Conservation (phyloP, 192 early-diverging fungal species). For the Backusella luteola region DNA sequence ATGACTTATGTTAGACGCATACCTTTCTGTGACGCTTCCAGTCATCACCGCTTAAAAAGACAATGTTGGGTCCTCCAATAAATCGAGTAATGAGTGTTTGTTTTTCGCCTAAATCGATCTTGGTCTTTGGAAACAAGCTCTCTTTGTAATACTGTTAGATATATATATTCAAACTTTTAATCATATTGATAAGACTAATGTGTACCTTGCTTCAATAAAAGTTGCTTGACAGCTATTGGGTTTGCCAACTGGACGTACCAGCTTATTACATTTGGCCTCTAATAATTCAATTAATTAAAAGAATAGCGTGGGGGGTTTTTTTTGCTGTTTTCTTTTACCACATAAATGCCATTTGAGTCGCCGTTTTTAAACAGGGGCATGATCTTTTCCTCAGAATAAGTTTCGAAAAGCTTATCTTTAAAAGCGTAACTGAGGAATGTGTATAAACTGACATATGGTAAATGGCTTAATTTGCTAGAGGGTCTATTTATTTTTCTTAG, state of each 20-base stretch:
- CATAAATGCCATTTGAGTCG: not conserved
- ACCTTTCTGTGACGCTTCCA: conserved; percentile 27
- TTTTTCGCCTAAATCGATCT: not conserved
- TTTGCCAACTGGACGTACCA: conserved; percentile 1
- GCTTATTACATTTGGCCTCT: not conserved
- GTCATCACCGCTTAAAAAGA: not conserved
- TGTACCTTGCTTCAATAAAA: conserved; percentile 7
- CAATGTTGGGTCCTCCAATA: not conserved
- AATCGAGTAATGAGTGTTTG: not conserved
- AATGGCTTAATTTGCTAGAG: not conserved
- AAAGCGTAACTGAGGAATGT: not conserved
- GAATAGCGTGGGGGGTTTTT: too few species aligned
- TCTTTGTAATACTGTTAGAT: not conserved
- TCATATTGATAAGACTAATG: too few species aligned
- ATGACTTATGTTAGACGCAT: not conserved
- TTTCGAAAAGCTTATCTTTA: not conserved
- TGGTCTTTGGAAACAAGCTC: not conserved
- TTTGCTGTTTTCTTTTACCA: not conserved
- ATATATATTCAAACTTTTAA: too few species aligned
- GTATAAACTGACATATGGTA: not conserved
- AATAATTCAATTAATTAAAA: too few species aligned
- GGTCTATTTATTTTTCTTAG: not conserved
- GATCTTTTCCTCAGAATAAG: not conserved
- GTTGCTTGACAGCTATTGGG: conserved; percentile 13
- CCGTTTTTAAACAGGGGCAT: not conserved